Evolutionary conservation across 495 filamentous ascomycete species (phyloP).

Genomic region (Talaromyces stipitatus): DNA sequence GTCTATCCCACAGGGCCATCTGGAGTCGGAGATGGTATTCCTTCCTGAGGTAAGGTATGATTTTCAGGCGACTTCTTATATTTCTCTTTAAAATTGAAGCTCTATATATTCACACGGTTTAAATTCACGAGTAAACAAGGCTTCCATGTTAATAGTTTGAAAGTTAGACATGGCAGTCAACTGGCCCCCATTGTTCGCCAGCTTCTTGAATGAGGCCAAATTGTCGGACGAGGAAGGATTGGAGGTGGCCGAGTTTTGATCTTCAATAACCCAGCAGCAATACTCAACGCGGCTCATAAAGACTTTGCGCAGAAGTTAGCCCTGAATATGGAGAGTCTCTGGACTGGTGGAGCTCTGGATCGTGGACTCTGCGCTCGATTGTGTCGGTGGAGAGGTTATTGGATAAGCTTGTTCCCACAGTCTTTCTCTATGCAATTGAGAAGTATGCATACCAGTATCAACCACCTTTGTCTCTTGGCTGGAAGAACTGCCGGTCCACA

Average conservation of each 20-base stretch:
- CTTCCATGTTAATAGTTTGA: not conserved
- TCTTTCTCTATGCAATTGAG: too few relatives aligned
- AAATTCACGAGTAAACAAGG: not conserved
- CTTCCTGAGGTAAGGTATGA: not conserved
- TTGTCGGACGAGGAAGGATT: not conserved
- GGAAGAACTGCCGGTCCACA: not conserved
- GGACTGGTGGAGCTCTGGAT: not conserved
- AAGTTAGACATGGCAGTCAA: not conserved
- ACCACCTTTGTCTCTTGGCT: not conserved
- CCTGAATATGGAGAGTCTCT: not conserved
- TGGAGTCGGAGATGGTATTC: not conserved
- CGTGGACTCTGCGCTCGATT: not conserved
- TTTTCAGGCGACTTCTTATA: not conserved
- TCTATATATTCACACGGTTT: not conserved
- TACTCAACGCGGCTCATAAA: not conserved
- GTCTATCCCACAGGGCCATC: not conserved
- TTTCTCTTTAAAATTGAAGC: not conserved
- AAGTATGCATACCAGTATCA: too few relatives aligned
- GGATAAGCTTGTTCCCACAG: too few relatives aligned
- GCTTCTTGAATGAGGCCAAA: not conserved
- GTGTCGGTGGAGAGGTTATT: not conserved
- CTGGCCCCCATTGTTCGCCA: not conserved
- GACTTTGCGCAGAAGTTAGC: not conserved
- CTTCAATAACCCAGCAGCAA: not conserved
- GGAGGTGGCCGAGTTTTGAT: not conserved